Percentiles rank a stretch among this genome's conserved stretches.
Evolutionary conservation across 495 filamentous ascomycete species (phyloP).

Genomic region (Xylaria nigripes): DNA sequence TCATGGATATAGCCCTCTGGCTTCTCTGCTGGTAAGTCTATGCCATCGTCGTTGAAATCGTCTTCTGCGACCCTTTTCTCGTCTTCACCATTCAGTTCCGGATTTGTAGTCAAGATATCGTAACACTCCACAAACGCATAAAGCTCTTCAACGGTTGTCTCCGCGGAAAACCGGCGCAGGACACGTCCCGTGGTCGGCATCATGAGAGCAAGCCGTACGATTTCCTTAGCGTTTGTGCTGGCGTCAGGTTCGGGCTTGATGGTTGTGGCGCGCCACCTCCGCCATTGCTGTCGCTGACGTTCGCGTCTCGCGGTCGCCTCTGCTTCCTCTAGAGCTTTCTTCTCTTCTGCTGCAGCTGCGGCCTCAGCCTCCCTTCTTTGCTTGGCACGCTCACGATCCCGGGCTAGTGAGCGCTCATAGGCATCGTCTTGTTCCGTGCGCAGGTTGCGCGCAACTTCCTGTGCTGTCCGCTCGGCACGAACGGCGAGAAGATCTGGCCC

Average conservation of each 20-base stretch:
- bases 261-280: conserved; percentile 63
- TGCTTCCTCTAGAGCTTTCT: conserved; percentile 48
- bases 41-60: conserved; percentile 13
- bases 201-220: conserved; percentile 74
- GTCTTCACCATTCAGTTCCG: conserved; percentile 22
- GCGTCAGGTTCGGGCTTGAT: conserved; percentile 60
- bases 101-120: conserved; percentile 42
- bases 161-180: conserved; percentile 59
- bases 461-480: conserved; percentile 60
- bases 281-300: conserved; percentile 62
- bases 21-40: conserved; percentile 25
- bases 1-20: conserved; percentile 67
- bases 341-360: conserved; percentile 50
- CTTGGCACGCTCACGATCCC: conserved; percentile 73
- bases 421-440: conserved; percentile 81
- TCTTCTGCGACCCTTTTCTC: conserved; percentile 24
- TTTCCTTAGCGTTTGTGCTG: conserved; percentile 47
- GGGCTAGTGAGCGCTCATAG: conserved; percentile 83
- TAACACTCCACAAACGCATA: conserved; percentile 97
- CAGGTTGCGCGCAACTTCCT: conserved; percentile 67
- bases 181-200: conserved; percentile 57
- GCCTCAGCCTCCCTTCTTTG: conserved; percentile 67
- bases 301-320: conserved; percentile 52
- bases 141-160: conserved; percentile 70
- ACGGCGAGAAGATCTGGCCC: conserved; percentile 58